Percentiles rank a stretch among this genome's conserved stretches.
These are phyloP conservation scores for Graphilbum fragrans DNA, from an alignment of 2,329 filamentous ascomycete genomes.

Conservation along the genomic window DNA sequence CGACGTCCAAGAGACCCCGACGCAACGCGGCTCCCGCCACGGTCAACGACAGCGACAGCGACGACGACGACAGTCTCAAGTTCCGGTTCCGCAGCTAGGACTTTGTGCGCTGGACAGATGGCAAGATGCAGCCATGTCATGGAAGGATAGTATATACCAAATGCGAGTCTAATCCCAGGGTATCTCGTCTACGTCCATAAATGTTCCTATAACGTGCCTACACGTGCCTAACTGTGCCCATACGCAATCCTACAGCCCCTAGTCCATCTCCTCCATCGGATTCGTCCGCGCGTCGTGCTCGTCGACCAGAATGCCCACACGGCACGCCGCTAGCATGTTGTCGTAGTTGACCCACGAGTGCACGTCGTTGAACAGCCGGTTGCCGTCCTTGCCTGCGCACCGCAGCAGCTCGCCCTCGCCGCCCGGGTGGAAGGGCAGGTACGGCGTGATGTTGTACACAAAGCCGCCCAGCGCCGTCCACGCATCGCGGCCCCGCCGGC, in stretches of 20 bases:
- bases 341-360: slow-evolving; percentile 65
- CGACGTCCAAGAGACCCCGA: not conserved
- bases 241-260: too few relatives aligned
- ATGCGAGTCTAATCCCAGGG: slow-evolving; percentile 2
- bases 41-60: slow-evolving; percentile 14
- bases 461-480: slow-evolving; percentile 85
- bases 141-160: too few relatives aligned
- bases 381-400: slow-evolving; percentile 49
- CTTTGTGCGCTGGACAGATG: too few relatives aligned
- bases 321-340: slow-evolving; percentile 51
- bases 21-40: slow-evolving; percentile 1
- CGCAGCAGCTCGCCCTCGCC: slow-evolving; percentile 62
- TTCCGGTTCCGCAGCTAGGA: slow-evolving; percentile 40
- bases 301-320: slow-evolving; percentile 51
- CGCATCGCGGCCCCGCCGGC: slow-evolving; percentile 71
- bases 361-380: slow-evolving; percentile 51
- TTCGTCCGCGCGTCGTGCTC: slow-evolving; percentile 28
- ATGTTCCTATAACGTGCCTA: not conserved
- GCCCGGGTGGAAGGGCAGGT: slow-evolving; percentile 82
- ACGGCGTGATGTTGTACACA: slow-evolving; percentile 90
- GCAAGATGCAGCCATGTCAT: too few relatives aligned
- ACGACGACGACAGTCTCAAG: slow-evolving; percentile 41
- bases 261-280: slow-evolving; percentile 52
- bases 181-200: not conserved
- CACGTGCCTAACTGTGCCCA: too few relatives aligned